Percentiles rank a stretch among this genome's conserved stretches.
Evolutionary conservation across 1,139 yeast species (phyloP).

Genomic region (Meyerozyma elateridarum): DNA sequence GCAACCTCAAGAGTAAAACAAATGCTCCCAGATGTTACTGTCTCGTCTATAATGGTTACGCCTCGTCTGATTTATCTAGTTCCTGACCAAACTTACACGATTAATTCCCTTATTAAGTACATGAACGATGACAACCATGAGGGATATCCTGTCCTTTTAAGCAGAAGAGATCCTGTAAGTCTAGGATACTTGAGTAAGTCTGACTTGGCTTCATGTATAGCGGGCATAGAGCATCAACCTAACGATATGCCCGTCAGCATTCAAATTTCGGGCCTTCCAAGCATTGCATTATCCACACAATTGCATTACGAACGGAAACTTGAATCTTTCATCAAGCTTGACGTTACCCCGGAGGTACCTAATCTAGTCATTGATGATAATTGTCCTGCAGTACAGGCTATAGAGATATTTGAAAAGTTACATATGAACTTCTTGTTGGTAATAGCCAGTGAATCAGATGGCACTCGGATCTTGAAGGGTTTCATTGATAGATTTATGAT

Average conservation of each 20-base stretch:
- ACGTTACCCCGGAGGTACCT: constrained; percentile 18
- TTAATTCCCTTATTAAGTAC: constrained; percentile 16
- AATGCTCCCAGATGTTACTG: constrained; percentile 31
- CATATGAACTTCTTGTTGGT: constrained; percentile 34
- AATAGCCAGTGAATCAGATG: constrained; percentile 14
- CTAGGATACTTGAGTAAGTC: constrained; percentile 36
- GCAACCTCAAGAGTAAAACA: constrained; percentile 26
- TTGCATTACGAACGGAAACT: constrained; percentile 21
- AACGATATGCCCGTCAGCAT: constrained; percentile 18
- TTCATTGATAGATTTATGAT: constrained; percentile 39
- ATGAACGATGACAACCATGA: constrained; percentile 34
- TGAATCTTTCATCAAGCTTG: constrained; percentile 12
- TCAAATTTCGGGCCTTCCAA: constrained; percentile 19
- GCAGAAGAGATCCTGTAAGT: constrained; percentile 21
- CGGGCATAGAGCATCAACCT: constrained; percentile 9
- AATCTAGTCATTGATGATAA: constrained; percentile 26
- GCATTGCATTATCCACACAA: constrained; percentile 21
- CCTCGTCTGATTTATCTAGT: constrained; percentile 9
- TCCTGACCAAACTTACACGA: constrained; percentile 17
- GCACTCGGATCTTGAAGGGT: constrained; percentile 27
- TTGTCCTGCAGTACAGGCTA: constrained; percentile 31
- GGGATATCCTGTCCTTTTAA: constrained; percentile 38
- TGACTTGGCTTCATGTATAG: constrained; percentile 17
- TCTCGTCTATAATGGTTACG: constrained; percentile 26
- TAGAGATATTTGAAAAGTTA: constrained; percentile 40